Conservation (phyloP, 192 early-diverging fungal species). For the Coemansia sp. region DNA sequence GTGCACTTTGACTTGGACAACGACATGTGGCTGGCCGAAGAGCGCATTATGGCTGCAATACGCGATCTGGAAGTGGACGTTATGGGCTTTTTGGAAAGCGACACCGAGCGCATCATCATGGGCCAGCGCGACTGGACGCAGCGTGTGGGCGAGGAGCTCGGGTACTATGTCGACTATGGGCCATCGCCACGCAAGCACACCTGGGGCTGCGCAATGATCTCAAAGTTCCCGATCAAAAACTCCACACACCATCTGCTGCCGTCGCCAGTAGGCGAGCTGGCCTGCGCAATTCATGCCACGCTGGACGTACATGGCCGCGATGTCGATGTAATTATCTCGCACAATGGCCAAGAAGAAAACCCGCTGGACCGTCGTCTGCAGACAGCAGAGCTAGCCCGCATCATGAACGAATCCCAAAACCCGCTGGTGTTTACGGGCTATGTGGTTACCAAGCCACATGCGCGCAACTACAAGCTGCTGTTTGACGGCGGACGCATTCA, state of each 20-base stretch:
- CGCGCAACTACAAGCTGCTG: slow-evolving; percentile 62
- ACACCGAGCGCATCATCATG: slow-evolving; percentile 79
- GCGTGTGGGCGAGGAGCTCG: slow-evolving; percentile 71
- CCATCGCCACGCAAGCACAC: slow-evolving; percentile 84
- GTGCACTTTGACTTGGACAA: slow-evolving; percentile 85
- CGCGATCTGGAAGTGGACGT: slow-evolving; percentile 78
- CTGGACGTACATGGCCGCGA: slow-evolving; percentile 75
- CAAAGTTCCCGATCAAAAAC: slow-evolving; percentile 76
- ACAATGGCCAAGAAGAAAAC: slow-evolving; percentile 83
- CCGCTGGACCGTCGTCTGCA: slow-evolving; percentile 69
- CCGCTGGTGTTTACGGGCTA: slow-evolving; percentile 80
- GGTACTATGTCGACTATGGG: slow-evolving; percentile 77
- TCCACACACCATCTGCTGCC: slow-evolving; percentile 75
- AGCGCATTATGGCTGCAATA: slow-evolving; percentile 68
- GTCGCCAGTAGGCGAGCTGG: slow-evolving; percentile 76
- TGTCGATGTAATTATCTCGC: slow-evolving; percentile 77
- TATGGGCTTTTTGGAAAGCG: slow-evolving; percentile 76
- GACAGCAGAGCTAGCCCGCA: slow-evolving; percentile 73
- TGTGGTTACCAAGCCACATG: slow-evolving; percentile 71
- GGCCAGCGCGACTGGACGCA: slow-evolving; percentile 80
- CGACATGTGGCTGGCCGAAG: slow-evolving; percentile 78
- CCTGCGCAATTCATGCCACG: slow-evolving; percentile 84
- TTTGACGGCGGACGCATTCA: slow-evolving; percentile 66
- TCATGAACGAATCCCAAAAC: slow-evolving; percentile 70
- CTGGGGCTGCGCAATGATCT: slow-evolving; percentile 82